These are phyloP conservation scores for Sporothrix phasma DNA, from an alignment of 2,329 filamentous ascomycete species.

Conservation along the genomic window DNA sequence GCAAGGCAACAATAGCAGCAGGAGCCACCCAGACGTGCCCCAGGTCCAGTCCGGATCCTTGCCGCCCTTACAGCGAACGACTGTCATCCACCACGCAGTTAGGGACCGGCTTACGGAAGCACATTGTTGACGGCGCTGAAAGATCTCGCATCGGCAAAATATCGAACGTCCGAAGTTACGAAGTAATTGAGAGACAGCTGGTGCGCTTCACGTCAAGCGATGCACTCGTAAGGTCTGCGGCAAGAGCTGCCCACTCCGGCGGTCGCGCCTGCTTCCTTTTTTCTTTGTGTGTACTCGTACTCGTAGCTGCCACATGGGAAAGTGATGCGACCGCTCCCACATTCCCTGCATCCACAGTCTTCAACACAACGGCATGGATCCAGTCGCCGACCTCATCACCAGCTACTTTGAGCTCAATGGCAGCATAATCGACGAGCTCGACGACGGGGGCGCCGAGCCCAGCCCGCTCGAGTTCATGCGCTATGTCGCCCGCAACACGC, in stretches of 20 bases:
- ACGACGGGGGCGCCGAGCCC: constrained; percentile 40
- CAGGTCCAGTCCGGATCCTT: no score
- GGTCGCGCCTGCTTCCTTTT: constrained; percentile 1
- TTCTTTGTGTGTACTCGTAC: background rate
- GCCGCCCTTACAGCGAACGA: no score
- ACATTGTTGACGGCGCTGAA: background rate
- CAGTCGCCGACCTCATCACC: constrained; percentile 47
- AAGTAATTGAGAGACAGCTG: no score
- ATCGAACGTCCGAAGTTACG: no score
- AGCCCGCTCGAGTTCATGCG: constrained; percentile 73
- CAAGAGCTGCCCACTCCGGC: background rate
- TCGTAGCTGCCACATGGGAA: background rate
- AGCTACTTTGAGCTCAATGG: constrained; percentile 67
- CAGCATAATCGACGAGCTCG: constrained; percentile 47
- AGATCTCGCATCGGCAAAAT: background rate
- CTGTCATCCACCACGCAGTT: no score
- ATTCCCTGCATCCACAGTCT: background rate
- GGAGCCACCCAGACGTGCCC: no score
- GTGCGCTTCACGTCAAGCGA: background rate
- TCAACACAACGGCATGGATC: constrained; percentile 24
- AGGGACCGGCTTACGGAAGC: no score
- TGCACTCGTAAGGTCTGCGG: background rate
- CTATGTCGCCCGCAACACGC: constrained; percentile 62
- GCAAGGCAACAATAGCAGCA: background rate
- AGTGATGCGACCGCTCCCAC: no score